These are phyloP conservation scores for Cladochytrium replicatum DNA, from an alignment of 192 early-diverging fungal genomes.

Conservation along the genomic window DNA sequence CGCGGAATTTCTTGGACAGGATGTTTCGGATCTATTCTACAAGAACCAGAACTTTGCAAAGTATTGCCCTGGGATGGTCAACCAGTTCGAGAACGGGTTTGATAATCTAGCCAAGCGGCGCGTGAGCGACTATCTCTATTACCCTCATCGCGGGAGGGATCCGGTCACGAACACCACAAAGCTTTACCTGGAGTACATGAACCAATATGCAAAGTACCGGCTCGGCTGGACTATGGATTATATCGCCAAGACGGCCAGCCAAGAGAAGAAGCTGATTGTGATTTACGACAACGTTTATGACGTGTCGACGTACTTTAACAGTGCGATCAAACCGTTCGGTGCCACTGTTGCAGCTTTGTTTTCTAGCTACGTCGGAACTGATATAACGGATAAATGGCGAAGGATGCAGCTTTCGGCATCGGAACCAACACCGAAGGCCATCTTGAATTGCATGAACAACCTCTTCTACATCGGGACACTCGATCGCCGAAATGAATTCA, in stretches of 20 bases:
- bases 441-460: constrained; percentile 62
- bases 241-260: constrained; percentile 11
- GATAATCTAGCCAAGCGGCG: constrained; percentile 28
- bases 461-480: constrained; percentile 72
- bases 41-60: constrained; percentile 15
- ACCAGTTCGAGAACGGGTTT: constrained; percentile 17
- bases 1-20: constrained; percentile 21
- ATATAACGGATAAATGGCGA: constrained; percentile 27
- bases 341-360: constrained; percentile 19
- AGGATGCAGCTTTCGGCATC: too few species aligned
- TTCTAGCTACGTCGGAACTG: constrained; percentile 21
- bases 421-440: constrained; percentile 12
- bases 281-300: constrained; percentile 50
- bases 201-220: constrained; percentile 35
- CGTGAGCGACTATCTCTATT: neutral
- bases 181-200: constrained; percentile 39
- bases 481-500: constrained; percentile 67
- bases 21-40: constrained; percentile 38
- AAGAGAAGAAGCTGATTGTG: constrained; percentile 20
- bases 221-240: constrained; percentile 29
- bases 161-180: constrained; percentile 16
- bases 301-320: constrained; percentile 32
- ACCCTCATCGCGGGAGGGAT: neutral
- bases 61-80: constrained; percentile 31
- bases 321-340: constrained; percentile 11